Conservation (phyloP, 2,329 filamentous ascomycete genomes). For the Botrytis deweyae region DNA sequence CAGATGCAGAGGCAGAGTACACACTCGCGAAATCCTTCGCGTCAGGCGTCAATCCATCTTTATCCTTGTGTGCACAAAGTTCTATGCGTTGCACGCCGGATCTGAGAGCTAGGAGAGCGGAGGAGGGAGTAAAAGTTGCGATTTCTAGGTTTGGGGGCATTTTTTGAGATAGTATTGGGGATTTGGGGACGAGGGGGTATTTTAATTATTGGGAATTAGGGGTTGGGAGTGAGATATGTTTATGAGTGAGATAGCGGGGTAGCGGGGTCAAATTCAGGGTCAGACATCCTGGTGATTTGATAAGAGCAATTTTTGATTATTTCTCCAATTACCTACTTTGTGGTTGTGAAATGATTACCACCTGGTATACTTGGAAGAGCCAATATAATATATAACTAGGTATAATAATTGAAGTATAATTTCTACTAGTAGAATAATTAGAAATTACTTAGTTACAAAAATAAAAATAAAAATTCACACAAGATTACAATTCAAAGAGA, state of each 20-base stretch:
- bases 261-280: background rate
- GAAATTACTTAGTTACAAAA: too few species aligned
- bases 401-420: too few species aligned
- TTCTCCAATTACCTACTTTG: background rate
- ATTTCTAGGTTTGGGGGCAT: slow-evolving; percentile 44
- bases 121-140: slow-evolving; percentile 48
- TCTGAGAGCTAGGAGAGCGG: slow-evolving; percentile 44
- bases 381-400: too few species aligned
- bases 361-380: background rate
- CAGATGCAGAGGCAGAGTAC: background rate
- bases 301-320: background rate
- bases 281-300: background rate
- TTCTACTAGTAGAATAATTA: too few species aligned
- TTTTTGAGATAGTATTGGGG: background rate
- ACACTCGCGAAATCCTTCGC: slow-evolving; percentile 28
- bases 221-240: background rate
- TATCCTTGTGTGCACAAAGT: slow-evolving; percentile 45
- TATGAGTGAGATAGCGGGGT: background rate
- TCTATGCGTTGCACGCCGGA: slow-evolving; percentile 52
- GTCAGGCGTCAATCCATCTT: slow-evolving; percentile 45
- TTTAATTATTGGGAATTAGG: background rate
- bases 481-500: background rate
- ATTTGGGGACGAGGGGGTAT: background rate
- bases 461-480: too few species aligned
- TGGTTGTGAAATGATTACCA: background rate